Percentiles rank a stretch among this genome's conserved stretches.
Evolutionary conservation across 306 rosid species (phyloP).

Genomic region (Inga oerstediana): DNA sequence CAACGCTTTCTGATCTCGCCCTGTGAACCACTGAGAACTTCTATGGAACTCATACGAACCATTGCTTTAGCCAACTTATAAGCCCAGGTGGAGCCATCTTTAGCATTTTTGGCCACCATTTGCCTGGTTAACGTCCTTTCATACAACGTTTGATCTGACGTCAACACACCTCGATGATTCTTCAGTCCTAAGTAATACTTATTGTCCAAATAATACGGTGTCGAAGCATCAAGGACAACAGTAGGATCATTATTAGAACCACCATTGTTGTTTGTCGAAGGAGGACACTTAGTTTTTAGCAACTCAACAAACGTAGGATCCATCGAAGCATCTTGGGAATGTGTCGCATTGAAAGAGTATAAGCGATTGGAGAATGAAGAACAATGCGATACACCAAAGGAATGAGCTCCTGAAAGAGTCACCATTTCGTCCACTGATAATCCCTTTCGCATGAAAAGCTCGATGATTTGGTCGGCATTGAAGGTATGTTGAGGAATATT

Average conservation of each 20-base stretch:
- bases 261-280: neutral
- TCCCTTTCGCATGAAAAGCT: no score
- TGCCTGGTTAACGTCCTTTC: neutral
- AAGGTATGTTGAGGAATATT: neutral
- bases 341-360: constrained; percentile 17
- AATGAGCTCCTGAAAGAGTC: neutral
- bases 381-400: neutral
- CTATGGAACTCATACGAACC: neutral
- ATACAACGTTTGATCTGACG: neutral
- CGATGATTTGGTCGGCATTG: no score
- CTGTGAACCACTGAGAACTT: neutral
- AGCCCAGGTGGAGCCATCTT: neutral
- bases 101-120: neutral
- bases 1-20: neutral
- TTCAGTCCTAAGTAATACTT: neutral
- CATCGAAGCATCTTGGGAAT: constrained; percentile 21
- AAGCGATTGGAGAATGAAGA: constrained; percentile 17
- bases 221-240: neutral
- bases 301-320: neutral
- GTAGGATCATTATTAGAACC: neutral
- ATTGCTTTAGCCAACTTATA: neutral
- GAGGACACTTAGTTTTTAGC: constrained; percentile 45
- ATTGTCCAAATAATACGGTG: neutral
- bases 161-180: neutral
- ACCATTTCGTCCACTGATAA: neutral